Percentiles rank a stretch among this genome's conserved stretches.
These are phyloP conservation scores for Alternaria panax DNA, from an alignment of 2,329 filamentous ascomycete genomes.

Conservation along the genomic window DNA sequence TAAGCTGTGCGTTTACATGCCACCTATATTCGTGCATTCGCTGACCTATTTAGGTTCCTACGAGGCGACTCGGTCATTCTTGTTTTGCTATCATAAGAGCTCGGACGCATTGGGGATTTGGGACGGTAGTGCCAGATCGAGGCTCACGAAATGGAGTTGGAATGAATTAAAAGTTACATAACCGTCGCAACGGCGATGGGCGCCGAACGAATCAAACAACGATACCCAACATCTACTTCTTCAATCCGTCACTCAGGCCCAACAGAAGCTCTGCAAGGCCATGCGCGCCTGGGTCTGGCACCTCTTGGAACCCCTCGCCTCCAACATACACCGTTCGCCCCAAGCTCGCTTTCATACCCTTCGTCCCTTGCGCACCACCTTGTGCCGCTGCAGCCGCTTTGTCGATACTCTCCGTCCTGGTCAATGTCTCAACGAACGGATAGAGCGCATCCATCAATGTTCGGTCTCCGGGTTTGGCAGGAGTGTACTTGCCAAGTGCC, in stretches of 20 bases:
- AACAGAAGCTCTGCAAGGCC: conserved; percentile 87
- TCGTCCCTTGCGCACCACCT: conserved; percentile 81
- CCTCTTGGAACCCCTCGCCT: conserved; percentile 73
- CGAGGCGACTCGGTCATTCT: conserved; percentile 88
- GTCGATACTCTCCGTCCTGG: conserved; percentile 69
- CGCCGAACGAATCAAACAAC: conserved; percentile 40
- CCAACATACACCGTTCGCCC: conserved; percentile 83
- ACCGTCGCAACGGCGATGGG: conserved; percentile 33
- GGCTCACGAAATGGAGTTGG: conserved; percentile 33
- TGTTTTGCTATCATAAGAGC: conserved; percentile 75
- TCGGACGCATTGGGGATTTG: conserved; percentile 14
- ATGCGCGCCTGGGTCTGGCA: conserved; percentile 76
- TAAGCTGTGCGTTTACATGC: conserved; percentile 77
- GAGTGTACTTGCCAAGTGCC: conserved; percentile 79
- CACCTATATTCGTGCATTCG: background rate
- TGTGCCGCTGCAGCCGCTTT: conserved; percentile 78
- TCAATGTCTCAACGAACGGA: conserved; percentile 81
- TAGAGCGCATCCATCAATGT: conserved; percentile 89
- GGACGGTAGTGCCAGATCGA: conserved; percentile 11
- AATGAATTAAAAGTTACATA: conserved; percentile 46
- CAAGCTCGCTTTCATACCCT: conserved; percentile 89
- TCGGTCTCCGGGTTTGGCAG: conserved; percentile 85
- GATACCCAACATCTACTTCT: conserved; percentile 42
- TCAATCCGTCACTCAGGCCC: conserved; percentile 70
- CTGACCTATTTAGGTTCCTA: conserved; percentile 69